Evolutionary conservation across 1,284 basidiomycete genomes (phyloP).

Genomic region (Heterobasidion parviporum): DNA sequence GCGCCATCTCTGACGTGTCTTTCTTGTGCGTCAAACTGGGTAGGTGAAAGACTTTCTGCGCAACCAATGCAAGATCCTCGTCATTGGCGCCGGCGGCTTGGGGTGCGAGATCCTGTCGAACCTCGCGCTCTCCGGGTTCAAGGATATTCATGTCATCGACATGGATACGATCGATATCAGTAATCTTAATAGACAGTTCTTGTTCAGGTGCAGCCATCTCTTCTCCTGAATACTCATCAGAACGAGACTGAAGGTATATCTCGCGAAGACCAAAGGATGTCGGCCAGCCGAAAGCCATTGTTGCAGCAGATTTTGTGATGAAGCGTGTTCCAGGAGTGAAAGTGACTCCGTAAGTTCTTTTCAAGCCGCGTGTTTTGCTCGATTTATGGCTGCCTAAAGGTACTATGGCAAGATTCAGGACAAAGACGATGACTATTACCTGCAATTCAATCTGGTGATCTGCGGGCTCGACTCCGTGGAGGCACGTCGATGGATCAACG

Average conservation of each 20-base stretch:
- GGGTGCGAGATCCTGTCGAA: slow-evolving; percentile 95
- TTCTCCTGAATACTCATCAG: not conserved
- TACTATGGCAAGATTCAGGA: slow-evolving; percentile 98
- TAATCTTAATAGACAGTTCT: slow-evolving; percentile 96
- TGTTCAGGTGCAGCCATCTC: slow-evolving; percentile 72
- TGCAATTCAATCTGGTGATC: slow-evolving; percentile 94
- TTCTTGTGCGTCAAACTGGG: not conserved
- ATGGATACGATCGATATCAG: slow-evolving; percentile 99
- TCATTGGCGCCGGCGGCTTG: slow-evolving; percentile 93
- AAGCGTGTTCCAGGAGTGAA: slow-evolving; percentile 87
- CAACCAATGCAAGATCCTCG: slow-evolving; percentile 84
- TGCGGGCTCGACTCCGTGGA: slow-evolving; percentile 98
- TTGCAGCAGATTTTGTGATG: slow-evolving; percentile 95
- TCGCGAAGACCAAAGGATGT: slow-evolving; percentile 78
- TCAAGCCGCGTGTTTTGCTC: not conserved
- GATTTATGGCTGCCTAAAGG: slow-evolving; percentile 32
- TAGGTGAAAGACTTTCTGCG: slow-evolving; percentile 87
- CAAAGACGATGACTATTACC: slow-evolving; percentile 92
- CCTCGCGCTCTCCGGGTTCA: slow-evolving; percentile 90
- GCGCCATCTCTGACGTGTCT: not conserved
- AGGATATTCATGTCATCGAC: slow-evolving; percentile 98
- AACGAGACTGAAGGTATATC: not conserved
- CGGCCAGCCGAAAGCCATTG: slow-evolving; percentile 88
- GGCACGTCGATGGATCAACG: slow-evolving; percentile 98
- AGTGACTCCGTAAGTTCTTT: slow-evolving; percentile 78